Base-by-base conservation (phyloP, 2,329 filamentous ascomycete genomes). In the Trichoderma harzianum region DNA sequence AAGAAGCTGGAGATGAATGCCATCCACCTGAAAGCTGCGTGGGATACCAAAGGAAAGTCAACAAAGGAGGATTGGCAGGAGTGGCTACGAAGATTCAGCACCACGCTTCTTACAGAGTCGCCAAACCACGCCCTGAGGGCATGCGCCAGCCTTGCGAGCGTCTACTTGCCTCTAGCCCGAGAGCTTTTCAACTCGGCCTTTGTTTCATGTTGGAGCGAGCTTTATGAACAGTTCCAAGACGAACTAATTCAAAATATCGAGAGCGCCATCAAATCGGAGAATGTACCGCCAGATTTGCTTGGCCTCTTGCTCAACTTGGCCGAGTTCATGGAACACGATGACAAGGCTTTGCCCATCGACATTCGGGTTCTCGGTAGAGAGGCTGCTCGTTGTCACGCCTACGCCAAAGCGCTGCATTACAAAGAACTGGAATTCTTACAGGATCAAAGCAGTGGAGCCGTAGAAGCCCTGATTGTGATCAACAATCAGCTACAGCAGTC, bases 251-350 rank as follows among this genome's bases (percentile, higher is more conserved):
- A 92, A 68, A 97, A 97, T 28, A 97, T 99, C 67, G 96, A 99
- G 80, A 94, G 93, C 74, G 96, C 97, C 1, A 92, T 99, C 76
- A 96, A 94, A 69, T 98, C 95, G 4, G 92, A 95, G 67, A 95
- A 98, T 76, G 97, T 99, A 14, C 95, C 96, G 0, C 96, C 97
- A 0, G 97, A 99, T 80, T 92, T 99, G 75, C 86, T 99, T 10
- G 95, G 97, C 73, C 92, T 98, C 64, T 86, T 99, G 32, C 89
- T 99, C 63, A 99, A 99, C 78, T 87, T 99, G 65, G 96, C 96
- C 26, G 96, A 99, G 80, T 99, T 99, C 81, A 99, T 99, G 96
- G 96, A 99, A 80, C 96, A 99, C 78, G 97, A 99, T 77, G 96
- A 99, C 80, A 99, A 99, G 81, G 95, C 97, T 16, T 85, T 99